phyloP scores from a whole-genome alignment of 2,329 filamentous ascomycete species.

The Uncinocarpus reesii region DNA sequence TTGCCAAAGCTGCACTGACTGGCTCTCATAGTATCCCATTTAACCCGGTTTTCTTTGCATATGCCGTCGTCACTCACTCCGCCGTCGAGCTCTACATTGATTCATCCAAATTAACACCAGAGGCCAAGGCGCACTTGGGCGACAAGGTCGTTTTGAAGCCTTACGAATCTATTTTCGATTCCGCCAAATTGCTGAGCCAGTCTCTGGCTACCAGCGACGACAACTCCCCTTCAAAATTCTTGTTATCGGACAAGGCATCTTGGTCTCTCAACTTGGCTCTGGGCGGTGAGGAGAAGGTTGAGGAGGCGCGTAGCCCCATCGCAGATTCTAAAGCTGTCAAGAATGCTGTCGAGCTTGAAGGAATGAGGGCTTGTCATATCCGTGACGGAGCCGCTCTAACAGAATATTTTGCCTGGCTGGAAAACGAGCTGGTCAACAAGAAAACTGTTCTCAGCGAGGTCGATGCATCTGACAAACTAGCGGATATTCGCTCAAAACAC shows the following conservation, averaged over 20 bases:
- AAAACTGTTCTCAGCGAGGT: conserved; percentile 74
- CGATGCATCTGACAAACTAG: conserved; percentile 80
- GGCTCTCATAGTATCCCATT: conserved; percentile 60
- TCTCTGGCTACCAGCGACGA: conserved; percentile 29
- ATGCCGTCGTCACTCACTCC: conserved; percentile 71
- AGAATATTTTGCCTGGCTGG: conserved; percentile 93
- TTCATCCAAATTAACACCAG: conserved; percentile 59
- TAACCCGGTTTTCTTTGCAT: conserved; percentile 98
- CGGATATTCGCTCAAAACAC: conserved; percentile 49
- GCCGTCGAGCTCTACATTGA: conserved; percentile 76
- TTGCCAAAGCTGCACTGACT: conserved; percentile 3
- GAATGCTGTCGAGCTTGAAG: conserved; percentile 76
- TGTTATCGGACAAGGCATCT: conserved; percentile 79
- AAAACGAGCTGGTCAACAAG: conserved; percentile 70
- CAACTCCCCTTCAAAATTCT: conserved; percentile 51
- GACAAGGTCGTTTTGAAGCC: conserved; percentile 64
- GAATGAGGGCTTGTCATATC: conserved; percentile 89
- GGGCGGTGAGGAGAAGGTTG: conserved; percentile 73
- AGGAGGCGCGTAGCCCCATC: conserved; percentile 78
- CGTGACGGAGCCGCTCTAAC: conserved; percentile 83
- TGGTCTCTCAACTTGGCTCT: conserved; percentile 85
- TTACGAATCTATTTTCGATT: conserved; percentile 70
- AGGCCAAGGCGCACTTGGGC: conserved; percentile 59
- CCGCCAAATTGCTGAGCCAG: conserved; percentile 56
- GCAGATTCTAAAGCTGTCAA: conserved; percentile 90